Base-by-base conservation (phyloP, 1,284 basidiomycete genomes). In the Pseudozyma thailandica region DNA sequence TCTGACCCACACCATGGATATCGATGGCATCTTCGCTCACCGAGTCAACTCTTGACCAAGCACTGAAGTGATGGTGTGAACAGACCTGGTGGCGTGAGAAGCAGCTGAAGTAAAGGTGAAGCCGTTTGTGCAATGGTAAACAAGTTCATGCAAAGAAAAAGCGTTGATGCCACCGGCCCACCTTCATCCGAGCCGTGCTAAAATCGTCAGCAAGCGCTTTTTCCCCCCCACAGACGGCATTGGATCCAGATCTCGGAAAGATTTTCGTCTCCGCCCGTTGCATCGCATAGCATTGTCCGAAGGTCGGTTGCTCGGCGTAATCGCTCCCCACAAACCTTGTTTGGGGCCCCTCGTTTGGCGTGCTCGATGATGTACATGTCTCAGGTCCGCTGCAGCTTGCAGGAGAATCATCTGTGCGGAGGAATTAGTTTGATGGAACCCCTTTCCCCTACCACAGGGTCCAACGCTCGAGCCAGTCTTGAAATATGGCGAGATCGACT, bases 301-400 rank as follows among this genome's bases (percentile, higher is more conserved):
- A 18, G 23, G 9, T 42, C 41, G 21, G 41, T 23, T 23, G 23
- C 20, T 42, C 41, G 41, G 26, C 10, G 25, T 27, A 27, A 27
- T 38, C 30, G 43, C 26, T 30, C 27, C 15, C 30, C n/a, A 23
- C 43, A 45, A 28, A 20, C 27, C 27, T 45, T 45, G 4, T 31
- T 42, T 42, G 41, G 41, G 41, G 41, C 41, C 41, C 41, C 26
- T 45, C 45, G 30, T 31, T 8, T 21, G n/a, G n/a, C n/a, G n/a
- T n/a, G n/a, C n/a, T n/a, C n/a, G n/a, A n/a, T n/a, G n/a, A n/a
- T n/a, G n/a, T n/a, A n/a, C n/a, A n/a, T n/a, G n/a, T n/a, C n/a
- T n/a, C n/a, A n/a, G n/a, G n/a, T n/a, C n/a, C 13, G 23, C 38
- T 18, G 4, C 9, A 18, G n/a, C 3, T 4, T 18, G 3, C 9